Evolutionary conservation across 2,329 filamentous ascomycete genomes (phyloP), one percentile per base, ranked within the genome.

Genomic region (Amesomyces nigricolor): DNA sequence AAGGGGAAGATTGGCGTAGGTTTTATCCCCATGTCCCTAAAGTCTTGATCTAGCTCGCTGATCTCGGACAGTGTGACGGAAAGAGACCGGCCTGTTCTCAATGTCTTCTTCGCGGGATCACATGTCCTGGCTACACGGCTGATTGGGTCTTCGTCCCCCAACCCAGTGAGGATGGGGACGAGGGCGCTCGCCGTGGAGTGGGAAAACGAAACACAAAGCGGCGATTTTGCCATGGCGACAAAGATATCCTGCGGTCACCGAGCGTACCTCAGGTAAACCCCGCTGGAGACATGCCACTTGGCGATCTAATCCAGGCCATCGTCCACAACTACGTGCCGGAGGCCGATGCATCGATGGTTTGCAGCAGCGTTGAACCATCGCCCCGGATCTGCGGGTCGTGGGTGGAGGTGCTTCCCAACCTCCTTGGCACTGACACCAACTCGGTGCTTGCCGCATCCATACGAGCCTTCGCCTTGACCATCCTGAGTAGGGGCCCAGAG

Each of bases 381-480:
- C 72, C 66, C 22, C 65, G 68, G 9, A 67, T 73, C 44, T 74
- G 72, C 53, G 73, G 72, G 7, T 64, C 69, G 0, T 75, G 72
- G 73, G 66, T 74, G 0, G 70, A 71, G 49, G 65, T 69, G 7
- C 64, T 75, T 5, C 71, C 71, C 1, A 56, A 62, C 0, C 62
- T 74, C 2, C 61, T 63, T 1, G 46, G 54, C 8, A 58, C 58
- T 11, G 51, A 61, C 1, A 56, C 59, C 22, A 61, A 65, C 7
- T 39, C 57, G 0, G 57, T 66, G 2, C 54, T 74, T 5, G 58
- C 61, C 2, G 61, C 65, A 1, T 65, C 71, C 2, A 64, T 72
- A 50, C 66, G 65, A 46, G 67, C 71, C 5, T 62, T 74, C 45
- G 70, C 64, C 0, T 48, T 65, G 1, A 64, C 68, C 1, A 67